These are phyloP conservation scores for Cordyceps militaris DNA, from an alignment of 2,329 filamentous ascomycete species.

Conservation along the genomic window DNA sequence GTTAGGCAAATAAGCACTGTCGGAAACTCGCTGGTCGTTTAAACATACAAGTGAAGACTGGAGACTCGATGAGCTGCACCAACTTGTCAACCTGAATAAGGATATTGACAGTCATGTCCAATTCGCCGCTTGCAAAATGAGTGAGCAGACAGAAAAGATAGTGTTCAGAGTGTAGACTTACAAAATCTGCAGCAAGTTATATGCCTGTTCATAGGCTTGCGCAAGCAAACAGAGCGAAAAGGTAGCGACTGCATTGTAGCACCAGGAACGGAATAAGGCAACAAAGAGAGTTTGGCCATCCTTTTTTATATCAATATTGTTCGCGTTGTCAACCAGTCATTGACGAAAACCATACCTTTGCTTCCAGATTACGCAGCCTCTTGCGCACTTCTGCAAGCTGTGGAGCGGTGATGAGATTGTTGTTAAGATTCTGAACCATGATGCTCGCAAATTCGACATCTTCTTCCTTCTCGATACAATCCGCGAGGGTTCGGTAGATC, in stretches of 20 bases:
- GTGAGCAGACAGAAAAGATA: neutral
- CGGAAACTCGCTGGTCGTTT: neutral
- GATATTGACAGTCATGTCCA: conserved; percentile 98
- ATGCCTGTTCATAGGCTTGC: conserved; percentile 96
- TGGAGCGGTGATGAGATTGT: conserved; percentile 95
- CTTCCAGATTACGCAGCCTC: conserved; percentile 81
- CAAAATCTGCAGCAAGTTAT: conserved; percentile 94
- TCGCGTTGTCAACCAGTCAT: neutral
- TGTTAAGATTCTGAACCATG: conserved; percentile 99
- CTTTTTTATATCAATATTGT: conserved; percentile 30
- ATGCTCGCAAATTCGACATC: conserved; percentile 98
- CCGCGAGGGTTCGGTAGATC: conserved; percentile 91
- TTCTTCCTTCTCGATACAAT: conserved; percentile 95
- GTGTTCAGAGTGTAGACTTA: conserved; percentile 33
- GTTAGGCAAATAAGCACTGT: neutral
- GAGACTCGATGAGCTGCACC: conserved; percentile 91
- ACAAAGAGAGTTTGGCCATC: conserved; percentile 96
- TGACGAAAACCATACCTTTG: conserved; percentile 47
- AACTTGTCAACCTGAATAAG: conserved; percentile 98
- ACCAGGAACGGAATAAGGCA: conserved; percentile 92
- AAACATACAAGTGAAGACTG: conserved; percentile 85
- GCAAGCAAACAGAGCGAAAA: conserved; percentile 93
- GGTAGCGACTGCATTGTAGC: conserved; percentile 94
- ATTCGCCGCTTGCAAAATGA: conserved; percentile 61
- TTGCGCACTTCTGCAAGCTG: conserved; percentile 88